Evolutionary conservation across 2,329 filamentous ascomycete species (phyloP).

Genomic region (Trichoderma cornu-damae): DNA sequence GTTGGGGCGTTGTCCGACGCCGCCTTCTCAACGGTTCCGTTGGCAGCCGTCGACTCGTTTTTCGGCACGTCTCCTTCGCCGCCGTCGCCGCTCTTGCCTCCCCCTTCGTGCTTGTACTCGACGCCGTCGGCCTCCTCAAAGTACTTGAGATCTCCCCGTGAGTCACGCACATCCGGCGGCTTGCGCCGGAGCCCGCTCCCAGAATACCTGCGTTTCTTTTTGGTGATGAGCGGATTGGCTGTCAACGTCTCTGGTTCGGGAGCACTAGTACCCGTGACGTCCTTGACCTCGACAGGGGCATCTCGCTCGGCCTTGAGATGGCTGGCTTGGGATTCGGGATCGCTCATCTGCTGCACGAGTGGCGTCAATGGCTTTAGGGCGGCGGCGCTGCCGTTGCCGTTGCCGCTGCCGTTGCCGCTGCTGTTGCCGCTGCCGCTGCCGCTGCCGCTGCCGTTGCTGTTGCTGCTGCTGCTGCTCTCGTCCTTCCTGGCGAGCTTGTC

Average conservation of each 20-base stretch:
- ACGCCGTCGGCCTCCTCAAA: conserved; percentile 85
- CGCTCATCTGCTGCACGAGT: conserved; percentile 24
- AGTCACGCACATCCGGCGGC: conserved; percentile 64
- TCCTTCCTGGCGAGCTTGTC: conserved; percentile 1
- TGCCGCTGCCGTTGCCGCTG: conserved; percentile 4
- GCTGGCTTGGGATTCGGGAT: conserved; percentile 30
- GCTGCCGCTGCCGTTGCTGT: too few species aligned
- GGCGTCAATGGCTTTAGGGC: background rate
- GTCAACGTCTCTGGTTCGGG: conserved; percentile 56
- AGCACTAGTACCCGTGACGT: conserved; percentile 59
- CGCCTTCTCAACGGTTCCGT: background rate
- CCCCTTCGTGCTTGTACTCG: conserved; percentile 59
- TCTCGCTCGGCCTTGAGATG: conserved; percentile 31
- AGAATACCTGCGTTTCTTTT: conserved; percentile 71
- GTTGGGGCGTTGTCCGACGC: background rate
- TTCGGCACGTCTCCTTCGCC: background rate
- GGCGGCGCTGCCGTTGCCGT: conserved; percentile 1
- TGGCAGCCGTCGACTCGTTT: background rate
- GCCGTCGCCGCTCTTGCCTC: background rate
- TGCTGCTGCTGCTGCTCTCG: conserved; percentile 8
- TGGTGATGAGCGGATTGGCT: conserved; percentile 35
- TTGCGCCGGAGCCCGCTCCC: conserved; percentile 75
- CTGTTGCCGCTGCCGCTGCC: too few species aligned
- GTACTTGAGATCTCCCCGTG: conserved; percentile 77
- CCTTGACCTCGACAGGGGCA: conserved; percentile 40